Evolutionary conservation across 108 stramenopile genomes (phyloP).

Genomic region (Cyclotella baltica): DNA sequence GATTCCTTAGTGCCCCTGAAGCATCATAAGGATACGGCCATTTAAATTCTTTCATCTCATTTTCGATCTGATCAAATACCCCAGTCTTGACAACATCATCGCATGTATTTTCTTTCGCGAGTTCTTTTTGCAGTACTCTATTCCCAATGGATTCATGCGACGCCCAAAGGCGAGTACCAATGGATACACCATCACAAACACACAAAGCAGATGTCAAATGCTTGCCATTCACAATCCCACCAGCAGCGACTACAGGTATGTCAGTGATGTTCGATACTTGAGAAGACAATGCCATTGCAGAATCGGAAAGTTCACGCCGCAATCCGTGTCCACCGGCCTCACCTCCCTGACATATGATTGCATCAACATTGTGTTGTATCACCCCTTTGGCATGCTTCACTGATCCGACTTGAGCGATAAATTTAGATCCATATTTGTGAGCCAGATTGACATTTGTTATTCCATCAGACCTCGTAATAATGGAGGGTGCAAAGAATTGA

Average conservation of each 20-base stretch:
- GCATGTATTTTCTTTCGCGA: constrained; percentile 56
- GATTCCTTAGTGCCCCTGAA: constrained; percentile 68
- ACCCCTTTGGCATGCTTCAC: constrained; percentile 65
- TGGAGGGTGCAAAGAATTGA: constrained; percentile 82
- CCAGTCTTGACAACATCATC: constrained; percentile 75
- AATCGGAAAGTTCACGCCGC: constrained; percentile 68
- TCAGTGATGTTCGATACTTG: constrained; percentile 47
- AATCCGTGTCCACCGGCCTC: constrained; percentile 88
- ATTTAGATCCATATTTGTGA: constrained; percentile 59
- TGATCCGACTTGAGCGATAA: constrained; percentile 78
- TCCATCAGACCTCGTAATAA: constrained; percentile 21
- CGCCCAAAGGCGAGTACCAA: constrained; percentile 83
- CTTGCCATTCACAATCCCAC: constrained; percentile 78
- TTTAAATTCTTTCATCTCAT: constrained; percentile 43
- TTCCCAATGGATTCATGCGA: constrained; percentile 64
- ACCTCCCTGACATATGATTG: constrained; percentile 76
- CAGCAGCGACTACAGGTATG: constrained; percentile 72
- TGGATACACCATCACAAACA: constrained; percentile 74
- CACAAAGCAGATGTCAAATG: constrained; percentile 70
- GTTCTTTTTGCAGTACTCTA: constrained; percentile 44
- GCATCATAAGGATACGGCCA: constrained; percentile 83
- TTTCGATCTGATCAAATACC: constrained; percentile 73
- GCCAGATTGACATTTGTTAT: constrained; percentile 62
- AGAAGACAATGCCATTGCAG: constrained; percentile 67
- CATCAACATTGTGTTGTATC: constrained; percentile 65